Base-by-base conservation (phyloP, 2,329 filamentous ascomycete species). In the Xylaria sp. region DNA sequence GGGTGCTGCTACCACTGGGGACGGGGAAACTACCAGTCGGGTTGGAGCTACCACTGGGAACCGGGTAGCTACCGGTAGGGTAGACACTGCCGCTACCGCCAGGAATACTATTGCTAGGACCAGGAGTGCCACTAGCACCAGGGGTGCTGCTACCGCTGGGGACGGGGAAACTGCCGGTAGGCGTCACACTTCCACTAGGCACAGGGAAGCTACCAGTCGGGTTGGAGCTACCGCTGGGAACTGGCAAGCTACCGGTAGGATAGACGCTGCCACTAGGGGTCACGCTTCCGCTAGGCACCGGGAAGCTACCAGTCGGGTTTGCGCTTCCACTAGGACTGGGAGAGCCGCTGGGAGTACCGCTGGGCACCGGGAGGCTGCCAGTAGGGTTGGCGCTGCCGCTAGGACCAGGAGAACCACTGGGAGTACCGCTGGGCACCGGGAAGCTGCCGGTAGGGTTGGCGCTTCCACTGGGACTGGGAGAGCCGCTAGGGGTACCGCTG, bases 21-120 rank as follows among this genome's bases (percentile, higher is more conserved):
- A 31, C 25, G 2, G 54, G 42, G 35, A 43, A 50, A n/a, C 58
- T 25, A 5, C 28, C 28, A 31, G 9, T 31, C 8, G 56, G 47
- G 17, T 59, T n/a, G n/a, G n/a, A 60, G 17, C 42, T 42, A 15
- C 55, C 50, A 35, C 28, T 9, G 9, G 28, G 28, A 33, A 28
- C 42, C n/a, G n/a, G n/a, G n/a, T n/a, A n/a, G 46, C 59, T 61
- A 45, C 51, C 56, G 42, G n/a, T 43, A 21, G 21, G 12, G 19
- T 21, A 3, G 42, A 12, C 7, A 15, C 3, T 31, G 28, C 28
- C 35, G 31, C 37, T 11, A 15, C 35, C 8, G 14, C n/a, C 47
- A 11, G 60, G 55, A 25, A 47, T 49, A 42, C 35, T 15, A 12
- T 12, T 37, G 35, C 35, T 14, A 14, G 35, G n/a, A n/a, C n/a